A percentile compares a stretch with the other conserved stretches of the same genome.
phyloP scores from a whole-genome alignment of 768 basidiomycete species.

The Rhodotorula diobovata region DNA sequence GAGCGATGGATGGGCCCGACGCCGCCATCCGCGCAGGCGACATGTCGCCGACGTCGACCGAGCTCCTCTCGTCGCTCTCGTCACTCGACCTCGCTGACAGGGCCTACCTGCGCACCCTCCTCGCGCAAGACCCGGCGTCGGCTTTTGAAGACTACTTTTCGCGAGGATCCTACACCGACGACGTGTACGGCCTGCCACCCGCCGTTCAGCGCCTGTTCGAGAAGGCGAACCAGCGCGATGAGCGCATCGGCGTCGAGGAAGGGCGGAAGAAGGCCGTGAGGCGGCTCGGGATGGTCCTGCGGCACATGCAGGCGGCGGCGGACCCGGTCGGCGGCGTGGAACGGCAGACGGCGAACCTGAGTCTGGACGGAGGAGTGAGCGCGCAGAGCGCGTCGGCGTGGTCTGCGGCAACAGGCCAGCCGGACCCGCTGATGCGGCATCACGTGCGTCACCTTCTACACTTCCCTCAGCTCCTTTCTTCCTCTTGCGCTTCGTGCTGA shows the following conservation, averaged over 20 bases:
- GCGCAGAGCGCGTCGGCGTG: not conserved
- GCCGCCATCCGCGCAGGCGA: not conserved
- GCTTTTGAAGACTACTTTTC: conserved; percentile 21
- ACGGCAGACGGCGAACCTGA: not conserved
- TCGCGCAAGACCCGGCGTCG: conserved; percentile 19
- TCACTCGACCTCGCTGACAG: conserved; percentile 26
- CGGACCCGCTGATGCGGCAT: not conserved
- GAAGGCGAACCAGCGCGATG: not conserved
- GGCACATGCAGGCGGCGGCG: conserved; percentile 15
- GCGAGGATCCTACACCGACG: conserved; percentile 22
- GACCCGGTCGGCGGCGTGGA: no score
- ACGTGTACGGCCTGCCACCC: conserved; percentile 19
- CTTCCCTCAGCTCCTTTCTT: not conserved
- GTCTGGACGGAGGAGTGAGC: not conserved
- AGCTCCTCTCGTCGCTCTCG: conserved; percentile 27
- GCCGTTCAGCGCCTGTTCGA: conserved; percentile 14
- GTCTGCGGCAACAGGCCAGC: not conserved
- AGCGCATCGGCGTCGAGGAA: not conserved
- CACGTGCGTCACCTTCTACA: not conserved
- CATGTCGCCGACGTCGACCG: conserved; percentile 14
- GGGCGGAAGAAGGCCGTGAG: conserved; percentile 13
- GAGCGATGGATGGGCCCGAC: not conserved
- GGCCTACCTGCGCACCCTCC: conserved; percentile 30
- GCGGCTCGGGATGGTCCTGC: conserved; percentile 31
- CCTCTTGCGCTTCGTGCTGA: no score